phyloP scores from a whole-genome alignment of 768 basidiomycete genomes.

The Leccinum subgranulosum region DNA sequence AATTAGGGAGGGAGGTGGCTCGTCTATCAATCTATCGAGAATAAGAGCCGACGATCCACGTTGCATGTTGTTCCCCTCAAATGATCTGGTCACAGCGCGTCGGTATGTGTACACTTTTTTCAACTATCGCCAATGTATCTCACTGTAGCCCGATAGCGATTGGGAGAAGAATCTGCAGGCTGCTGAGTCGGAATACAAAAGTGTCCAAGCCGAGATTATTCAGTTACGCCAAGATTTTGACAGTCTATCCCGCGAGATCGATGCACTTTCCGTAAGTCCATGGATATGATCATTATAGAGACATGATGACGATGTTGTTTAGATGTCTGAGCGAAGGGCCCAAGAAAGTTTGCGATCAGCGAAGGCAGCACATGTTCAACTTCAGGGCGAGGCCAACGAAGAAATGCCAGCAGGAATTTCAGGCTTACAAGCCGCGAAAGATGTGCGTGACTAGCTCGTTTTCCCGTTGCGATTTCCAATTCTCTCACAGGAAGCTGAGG shows the following conservation, averaged over 20 bases:
- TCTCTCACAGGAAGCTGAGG: slow-evolving; percentile 47
- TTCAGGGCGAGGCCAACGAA: slow-evolving; percentile 64
- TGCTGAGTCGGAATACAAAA: slow-evolving; percentile 38
- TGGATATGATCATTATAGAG: not conserved
- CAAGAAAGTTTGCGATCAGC: slow-evolving; percentile 28
- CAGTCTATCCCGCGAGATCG: slow-evolving; percentile 27
- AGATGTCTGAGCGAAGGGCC: slow-evolving; percentile 22
- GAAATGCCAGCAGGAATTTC: slow-evolving; percentile 65
- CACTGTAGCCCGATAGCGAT: slow-evolving; percentile 35
- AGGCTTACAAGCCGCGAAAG: slow-evolving; percentile 51
- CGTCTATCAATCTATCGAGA: slow-evolving; percentile 39
- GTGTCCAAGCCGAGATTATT: slow-evolving; percentile 25
- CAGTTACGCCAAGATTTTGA: slow-evolving; percentile 31
- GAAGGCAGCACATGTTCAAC: slow-evolving; percentile 35
- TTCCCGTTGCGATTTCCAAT: not conserved
- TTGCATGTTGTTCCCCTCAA: slow-evolving; percentile 51
- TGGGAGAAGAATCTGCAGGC: slow-evolving; percentile 39
- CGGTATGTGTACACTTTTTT: slow-evolving; percentile 35
- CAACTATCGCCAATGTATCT: not conserved
- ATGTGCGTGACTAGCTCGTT: slow-evolving; percentile 36
- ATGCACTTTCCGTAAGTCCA: slow-evolving; percentile 35
- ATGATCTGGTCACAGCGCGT: slow-evolving; percentile 47
- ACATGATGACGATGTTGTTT: not conserved
- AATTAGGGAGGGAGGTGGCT: slow-evolving; percentile 65
- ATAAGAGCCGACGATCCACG: slow-evolving; percentile 34